Evolutionary conservation across 768 basidiomycete genomes (phyloP).

Genomic region (Heimioporus sp.): DNA sequence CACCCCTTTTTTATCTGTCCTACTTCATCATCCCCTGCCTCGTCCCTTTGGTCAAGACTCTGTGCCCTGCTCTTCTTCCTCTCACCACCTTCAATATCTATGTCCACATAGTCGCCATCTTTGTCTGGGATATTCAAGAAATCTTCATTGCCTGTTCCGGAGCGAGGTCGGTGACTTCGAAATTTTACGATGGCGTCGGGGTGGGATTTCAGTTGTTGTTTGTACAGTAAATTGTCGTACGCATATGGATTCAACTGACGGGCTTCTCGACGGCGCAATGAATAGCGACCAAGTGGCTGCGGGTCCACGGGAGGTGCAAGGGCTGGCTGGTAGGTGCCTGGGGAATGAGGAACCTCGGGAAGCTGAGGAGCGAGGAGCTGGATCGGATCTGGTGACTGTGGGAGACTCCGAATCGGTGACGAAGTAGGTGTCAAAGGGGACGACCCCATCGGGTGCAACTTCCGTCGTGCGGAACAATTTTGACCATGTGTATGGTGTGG

Average conservation of each 20-base stretch:
- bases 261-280: constrained; percentile 52
- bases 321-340: not conserved
- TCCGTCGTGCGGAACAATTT: not conserved
- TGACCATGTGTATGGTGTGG: constrained; percentile 9
- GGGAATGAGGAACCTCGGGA: constrained; percentile 1
- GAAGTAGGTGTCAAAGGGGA: constrained; percentile 25
- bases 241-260: constrained; percentile 63
- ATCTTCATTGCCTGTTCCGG: constrained; percentile 27
- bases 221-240: constrained; percentile 53
- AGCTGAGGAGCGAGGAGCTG: constrained; percentile 10
- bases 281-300: constrained; percentile 39
- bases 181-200: constrained; percentile 70
- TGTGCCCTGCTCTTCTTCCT: constrained; percentile 10
- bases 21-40: not conserved
- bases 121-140: constrained; percentile 19
- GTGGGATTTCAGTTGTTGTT: constrained; percentile 44
- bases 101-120: constrained; percentile 27
- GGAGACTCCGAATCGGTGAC: constrained; percentile 7
- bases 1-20: constrained; percentile 12
- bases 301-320: constrained; percentile 10
- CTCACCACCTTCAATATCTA: constrained; percentile 8
- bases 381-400: constrained; percentile 25
- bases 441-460: not conserved
- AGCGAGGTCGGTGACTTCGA: constrained; percentile 33
- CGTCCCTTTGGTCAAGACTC: not conserved